Evolutionary conservation across 345 rosid genomes (phyloP).

Genomic region (Lenwebbia sp.): DNA sequence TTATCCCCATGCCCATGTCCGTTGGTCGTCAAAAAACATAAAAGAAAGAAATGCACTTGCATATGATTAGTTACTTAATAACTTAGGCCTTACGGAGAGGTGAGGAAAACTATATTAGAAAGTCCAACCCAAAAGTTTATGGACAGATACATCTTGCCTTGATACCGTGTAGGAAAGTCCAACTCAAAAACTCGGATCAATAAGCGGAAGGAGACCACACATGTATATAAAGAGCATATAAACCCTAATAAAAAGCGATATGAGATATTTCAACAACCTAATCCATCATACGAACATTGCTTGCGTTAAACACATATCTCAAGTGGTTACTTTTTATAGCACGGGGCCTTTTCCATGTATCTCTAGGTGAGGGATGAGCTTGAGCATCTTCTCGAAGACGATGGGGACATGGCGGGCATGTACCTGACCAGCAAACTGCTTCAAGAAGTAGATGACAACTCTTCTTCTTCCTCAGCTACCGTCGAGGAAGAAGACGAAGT

Average conservation of each 20-base stretch:
- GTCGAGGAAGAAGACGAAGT: not conserved
- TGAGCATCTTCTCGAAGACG: conserved; percentile 32
- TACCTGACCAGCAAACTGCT: conserved; percentile 20
- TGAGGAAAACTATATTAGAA: not conserved
- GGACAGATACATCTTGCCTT: not conserved
- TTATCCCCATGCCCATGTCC: not conserved
- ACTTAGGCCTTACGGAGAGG: not conserved
- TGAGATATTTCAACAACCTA: not conserved
- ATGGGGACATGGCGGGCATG: conserved; percentile 40
- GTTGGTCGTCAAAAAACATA: not conserved
- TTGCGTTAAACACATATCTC: not conserved
- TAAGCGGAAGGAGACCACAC: not conserved
- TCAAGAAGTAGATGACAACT: not conserved
- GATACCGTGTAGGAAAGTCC: not conserved
- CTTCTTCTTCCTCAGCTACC: not conserved
- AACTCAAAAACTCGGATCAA: not conserved
- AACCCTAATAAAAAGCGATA: not conserved
- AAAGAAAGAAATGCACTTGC: not conserved
- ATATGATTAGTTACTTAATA: not conserved
- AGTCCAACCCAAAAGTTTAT: not conserved
- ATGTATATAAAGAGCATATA: not conserved
- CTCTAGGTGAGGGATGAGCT: conserved; percentile 33
- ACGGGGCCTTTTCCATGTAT: not conserved
- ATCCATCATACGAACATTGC: not conserved
- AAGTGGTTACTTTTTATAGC: not conserved